Evolutionary conservation across 768 basidiomycete genomes (phyloP).

Genomic region (Tephrocybe sp.): DNA sequence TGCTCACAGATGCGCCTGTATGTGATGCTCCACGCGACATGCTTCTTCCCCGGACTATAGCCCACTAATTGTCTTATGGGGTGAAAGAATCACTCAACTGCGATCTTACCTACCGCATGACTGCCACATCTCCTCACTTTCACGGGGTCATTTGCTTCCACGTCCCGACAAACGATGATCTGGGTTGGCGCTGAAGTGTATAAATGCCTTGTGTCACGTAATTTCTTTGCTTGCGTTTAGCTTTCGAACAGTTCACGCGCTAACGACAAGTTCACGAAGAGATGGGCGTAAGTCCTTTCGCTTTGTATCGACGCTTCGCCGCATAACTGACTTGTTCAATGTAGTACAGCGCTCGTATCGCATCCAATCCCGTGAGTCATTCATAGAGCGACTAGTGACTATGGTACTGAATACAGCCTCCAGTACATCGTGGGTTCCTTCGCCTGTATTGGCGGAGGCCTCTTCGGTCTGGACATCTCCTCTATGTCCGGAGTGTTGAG

Average conservation of each 20-base stretch:
- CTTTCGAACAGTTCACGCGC: not conserved
- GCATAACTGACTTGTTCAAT: not conserved
- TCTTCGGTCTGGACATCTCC: constrained; percentile 80
- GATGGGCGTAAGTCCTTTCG: constrained; percentile 16
- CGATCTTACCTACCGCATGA: not conserved
- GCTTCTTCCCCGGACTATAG: not conserved
- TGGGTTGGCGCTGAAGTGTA: not conserved
- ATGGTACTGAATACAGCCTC: not conserved
- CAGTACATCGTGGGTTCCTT: constrained; percentile 79
- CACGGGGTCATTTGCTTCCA: not conserved
- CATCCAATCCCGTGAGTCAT: constrained; percentile 49
- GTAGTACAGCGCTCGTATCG: constrained; percentile 55
- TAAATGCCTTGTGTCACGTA: not conserved
- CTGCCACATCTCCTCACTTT: not conserved
- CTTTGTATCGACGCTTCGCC: not conserved
- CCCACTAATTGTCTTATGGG: constrained; percentile 6
- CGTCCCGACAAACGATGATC: not conserved
- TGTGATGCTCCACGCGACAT: no score
- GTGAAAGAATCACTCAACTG: not conserved
- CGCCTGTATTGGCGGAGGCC: constrained; percentile 77
- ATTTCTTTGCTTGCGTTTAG: not conserved
- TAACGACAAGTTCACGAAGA: constrained; percentile 1
- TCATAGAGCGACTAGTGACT: not conserved
- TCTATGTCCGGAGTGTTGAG: constrained; percentile 78
- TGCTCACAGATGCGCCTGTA: no score